Conservation (phyloP, 176 grass and related monocot species). For the Triticum monococcum region DNA sequence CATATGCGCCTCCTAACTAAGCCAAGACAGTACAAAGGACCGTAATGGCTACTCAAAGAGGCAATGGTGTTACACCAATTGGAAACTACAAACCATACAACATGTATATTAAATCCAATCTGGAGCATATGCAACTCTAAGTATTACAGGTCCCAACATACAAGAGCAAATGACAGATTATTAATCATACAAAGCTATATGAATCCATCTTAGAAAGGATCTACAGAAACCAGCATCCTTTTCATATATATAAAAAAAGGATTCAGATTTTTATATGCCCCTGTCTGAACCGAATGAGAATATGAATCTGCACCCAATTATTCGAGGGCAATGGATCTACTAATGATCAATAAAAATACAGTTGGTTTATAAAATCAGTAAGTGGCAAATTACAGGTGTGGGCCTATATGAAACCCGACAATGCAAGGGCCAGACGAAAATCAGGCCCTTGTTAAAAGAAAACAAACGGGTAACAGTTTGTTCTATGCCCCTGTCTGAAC, state of each 20-base stretch:
- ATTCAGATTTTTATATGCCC: slow-evolving; percentile 46
- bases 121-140: accelerated
- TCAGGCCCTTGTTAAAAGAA: not conserved
- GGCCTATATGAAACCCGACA: not conserved
- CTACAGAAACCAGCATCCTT: not conserved
- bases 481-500: slow-evolving; percentile 55
- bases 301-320: not conserved
- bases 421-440: not conserved
- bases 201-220: slow-evolving; percentile 16
- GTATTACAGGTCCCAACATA: too few relatives aligned
- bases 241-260: not conserved
- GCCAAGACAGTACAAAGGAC: slow-evolving; percentile 41
- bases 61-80: not conserved
- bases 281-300: slow-evolving; percentile 44
- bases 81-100: not conserved
- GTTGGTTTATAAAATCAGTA: not conserved
- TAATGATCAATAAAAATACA: not conserved
- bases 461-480: not conserved
- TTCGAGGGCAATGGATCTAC: not conserved
- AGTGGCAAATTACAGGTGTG: not conserved
- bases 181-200: not conserved
- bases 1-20: slow-evolving; percentile 58
- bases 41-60: slow-evolving; percentile 53
- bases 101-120: not conserved
- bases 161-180: not conserved